Conservation (phyloP, 208 protist genomes). For the Leishmania amazonensis region DNA sequence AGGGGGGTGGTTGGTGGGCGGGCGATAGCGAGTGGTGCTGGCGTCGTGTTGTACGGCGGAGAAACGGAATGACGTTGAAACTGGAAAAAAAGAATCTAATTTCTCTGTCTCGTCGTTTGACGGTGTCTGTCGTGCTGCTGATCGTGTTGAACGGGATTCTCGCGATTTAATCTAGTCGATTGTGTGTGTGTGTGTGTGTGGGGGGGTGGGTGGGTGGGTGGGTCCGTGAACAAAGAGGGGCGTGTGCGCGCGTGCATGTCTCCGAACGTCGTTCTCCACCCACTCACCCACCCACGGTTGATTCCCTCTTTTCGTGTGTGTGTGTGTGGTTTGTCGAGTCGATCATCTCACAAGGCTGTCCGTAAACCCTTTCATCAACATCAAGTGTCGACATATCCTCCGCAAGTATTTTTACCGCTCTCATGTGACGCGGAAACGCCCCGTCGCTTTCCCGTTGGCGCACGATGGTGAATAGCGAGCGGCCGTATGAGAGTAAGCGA, state of each 20-base stretch:
- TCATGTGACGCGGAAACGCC: neutral
- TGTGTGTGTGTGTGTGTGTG: no score
- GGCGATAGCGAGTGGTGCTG: neutral
- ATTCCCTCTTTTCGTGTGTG: neutral
- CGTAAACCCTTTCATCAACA: neutral
- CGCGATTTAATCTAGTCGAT: no score
- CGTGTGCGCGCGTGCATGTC: neutral
- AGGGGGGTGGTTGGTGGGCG: neutral
- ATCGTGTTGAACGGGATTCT: neutral
- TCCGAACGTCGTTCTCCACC: neutral
- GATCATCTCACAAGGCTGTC: constrained; percentile 10
- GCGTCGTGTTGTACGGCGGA: no score
- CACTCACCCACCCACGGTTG: neutral
- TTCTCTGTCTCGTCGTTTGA: no score
- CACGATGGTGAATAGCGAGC: neutral
- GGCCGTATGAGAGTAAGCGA: neutral
- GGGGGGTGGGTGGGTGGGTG: neutral
- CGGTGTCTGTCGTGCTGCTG: neutral
- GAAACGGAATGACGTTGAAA: no score
- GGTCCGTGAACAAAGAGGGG: neutral
- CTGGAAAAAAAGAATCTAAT: no score
- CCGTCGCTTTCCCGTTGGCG: neutral
- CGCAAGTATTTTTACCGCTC: neutral
- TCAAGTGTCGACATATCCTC: neutral
- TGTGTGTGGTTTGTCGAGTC: constrained; percentile 10